Evolutionary conservation across 1,139 yeast species (phyloP).

Genomic region (Geotrichum siamense): DNA sequence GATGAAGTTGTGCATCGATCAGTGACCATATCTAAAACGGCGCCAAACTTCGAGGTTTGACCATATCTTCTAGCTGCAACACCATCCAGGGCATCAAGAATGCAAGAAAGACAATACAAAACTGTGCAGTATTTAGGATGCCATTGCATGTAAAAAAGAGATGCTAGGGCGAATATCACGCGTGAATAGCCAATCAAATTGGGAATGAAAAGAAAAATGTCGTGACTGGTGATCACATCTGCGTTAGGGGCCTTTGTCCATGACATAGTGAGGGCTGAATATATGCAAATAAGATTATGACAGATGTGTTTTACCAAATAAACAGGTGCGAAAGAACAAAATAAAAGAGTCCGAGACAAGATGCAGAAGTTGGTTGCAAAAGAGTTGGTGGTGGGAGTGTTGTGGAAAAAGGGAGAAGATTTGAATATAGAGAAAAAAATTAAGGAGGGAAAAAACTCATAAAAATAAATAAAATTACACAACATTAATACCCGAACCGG

Average conservation of each 20-base stretch:
- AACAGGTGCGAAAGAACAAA: too few species aligned
- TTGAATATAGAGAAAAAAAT: too few species aligned
- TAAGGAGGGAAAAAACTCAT: conserved; percentile 1
- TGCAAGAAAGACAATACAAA: conserved; percentile 79
- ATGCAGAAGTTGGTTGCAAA: too few species aligned
- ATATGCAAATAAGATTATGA: too few species aligned
- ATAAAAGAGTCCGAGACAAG: too few species aligned
- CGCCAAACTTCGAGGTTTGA: conserved; percentile 91
- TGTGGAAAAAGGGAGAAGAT: too few species aligned
- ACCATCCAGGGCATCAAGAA: conserved; percentile 95
- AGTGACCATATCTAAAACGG: conserved; percentile 97
- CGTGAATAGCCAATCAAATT: conserved; percentile 86
- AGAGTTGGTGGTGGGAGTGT: too few species aligned
- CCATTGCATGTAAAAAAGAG: conserved; percentile 72
- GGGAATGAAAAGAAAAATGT: conserved; percentile 75
- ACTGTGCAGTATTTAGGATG: conserved; percentile 74
- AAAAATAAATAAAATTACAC: conserved; percentile 7
- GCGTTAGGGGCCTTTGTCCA: conserved; percentile 19
- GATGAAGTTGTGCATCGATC: conserved; percentile 96
- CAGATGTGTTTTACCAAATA: too few species aligned
- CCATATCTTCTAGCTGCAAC: conserved; percentile 84
- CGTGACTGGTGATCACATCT: conserved; percentile 34
- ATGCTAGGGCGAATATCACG: conserved; percentile 69
- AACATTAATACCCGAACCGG: too few species aligned
- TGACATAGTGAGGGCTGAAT: too few species aligned